Base-by-base conservation (phyloP, 2,329 filamentous ascomycete species). In the Diaporthe humulicola region DNA sequence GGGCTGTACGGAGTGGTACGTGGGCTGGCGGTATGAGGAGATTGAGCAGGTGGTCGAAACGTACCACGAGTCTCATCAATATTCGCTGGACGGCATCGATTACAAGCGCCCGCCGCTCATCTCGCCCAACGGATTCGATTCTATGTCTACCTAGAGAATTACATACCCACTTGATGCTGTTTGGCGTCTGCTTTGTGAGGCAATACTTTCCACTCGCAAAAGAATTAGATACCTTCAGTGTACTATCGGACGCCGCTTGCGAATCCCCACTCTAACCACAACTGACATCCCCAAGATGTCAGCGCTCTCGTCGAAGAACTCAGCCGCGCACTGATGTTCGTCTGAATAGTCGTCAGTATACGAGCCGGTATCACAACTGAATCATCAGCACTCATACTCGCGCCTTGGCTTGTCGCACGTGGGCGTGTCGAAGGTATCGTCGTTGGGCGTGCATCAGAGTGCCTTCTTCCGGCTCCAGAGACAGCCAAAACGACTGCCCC, bases 371-470 rank as follows among this genome's bases (percentile, higher is more conserved):
- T 52, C 48, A 25, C 48, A 52, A n/a, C n/a, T 42, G 40, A 15
- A 4, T 19, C n/a, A 8, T 4, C n/a, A 52, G 12, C 48, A n/a
- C 12, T 52, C 48, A 28, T 52, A 52, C 48, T 52, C n/a, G 48
- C 48, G 28, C 10, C 25, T 3, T 25, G 10, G n/a, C 48, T 52
- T 52, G n/a, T 5, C 6, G 48, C 48, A 52, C 12, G 10, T 28
- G 10, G n/a, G 48, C 48, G n/a, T 52, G 48, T 52, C 48, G 5
- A 52, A 52, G n/a, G 15, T n/a, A 5, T 25, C 48, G n/a, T 12
- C 48, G 48, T 52, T 52, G n/a, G 48, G n/a, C 48, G 48, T 52
- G 48, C n/a, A 52, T n/a, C 48, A 52, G 48, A 52, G 48, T n/a
- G 48, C n/a, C n/a, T 22, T 25, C n/a, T 25, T 52, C 10, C 48